Conservation (phyloP, 2,329 filamentous ascomycete species). For the Talaromyces pinophilus region DNA sequence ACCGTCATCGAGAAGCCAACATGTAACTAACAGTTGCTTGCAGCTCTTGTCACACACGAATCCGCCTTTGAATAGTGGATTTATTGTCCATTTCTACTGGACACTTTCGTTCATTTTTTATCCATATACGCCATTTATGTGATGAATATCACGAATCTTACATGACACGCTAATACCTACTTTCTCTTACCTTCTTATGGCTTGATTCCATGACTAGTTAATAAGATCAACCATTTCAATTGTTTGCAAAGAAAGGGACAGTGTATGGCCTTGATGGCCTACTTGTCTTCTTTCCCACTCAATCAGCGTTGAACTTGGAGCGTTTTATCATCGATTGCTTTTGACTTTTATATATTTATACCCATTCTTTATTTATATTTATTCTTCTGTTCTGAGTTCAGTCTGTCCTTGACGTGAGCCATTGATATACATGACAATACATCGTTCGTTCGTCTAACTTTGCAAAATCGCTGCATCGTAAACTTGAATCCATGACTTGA, state of each 20-base stretch:
- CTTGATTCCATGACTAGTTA: slow-evolving; percentile 7
- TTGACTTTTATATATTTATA: slow-evolving; percentile 22
- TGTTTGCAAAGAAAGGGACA: background rate
- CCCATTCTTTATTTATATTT: slow-evolving; percentile 15
- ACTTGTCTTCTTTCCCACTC: background rate
- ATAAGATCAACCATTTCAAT: background rate
- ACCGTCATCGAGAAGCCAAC: background rate
- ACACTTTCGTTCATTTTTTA: slow-evolving; percentile 3
- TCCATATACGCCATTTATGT: slow-evolving; percentile 12
- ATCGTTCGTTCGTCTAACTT: background rate
- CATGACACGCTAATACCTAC: slow-evolving; percentile 2
- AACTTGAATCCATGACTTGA: background rate
- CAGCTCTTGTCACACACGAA: slow-evolving; percentile 25
- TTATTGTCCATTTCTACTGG: background rate
- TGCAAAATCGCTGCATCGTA: background rate
- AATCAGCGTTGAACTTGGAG: slow-evolving; percentile 15
- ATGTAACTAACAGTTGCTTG: slow-evolving; percentile 10
- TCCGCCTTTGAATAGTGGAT: slow-evolving; percentile 25
- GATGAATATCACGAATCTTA: slow-evolving; percentile 14
- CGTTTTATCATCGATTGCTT: slow-evolving; percentile 8
- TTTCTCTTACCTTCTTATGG: background rate
- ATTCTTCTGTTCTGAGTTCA: background rate
- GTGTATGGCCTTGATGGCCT: background rate
- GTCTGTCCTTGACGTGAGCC: background rate
- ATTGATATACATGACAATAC: background rate